Evolutionary conservation across 805 yeast species (phyloP), one percentile per base, ranked within the genome.

Genomic region (Candida ipomoeae): DNA sequence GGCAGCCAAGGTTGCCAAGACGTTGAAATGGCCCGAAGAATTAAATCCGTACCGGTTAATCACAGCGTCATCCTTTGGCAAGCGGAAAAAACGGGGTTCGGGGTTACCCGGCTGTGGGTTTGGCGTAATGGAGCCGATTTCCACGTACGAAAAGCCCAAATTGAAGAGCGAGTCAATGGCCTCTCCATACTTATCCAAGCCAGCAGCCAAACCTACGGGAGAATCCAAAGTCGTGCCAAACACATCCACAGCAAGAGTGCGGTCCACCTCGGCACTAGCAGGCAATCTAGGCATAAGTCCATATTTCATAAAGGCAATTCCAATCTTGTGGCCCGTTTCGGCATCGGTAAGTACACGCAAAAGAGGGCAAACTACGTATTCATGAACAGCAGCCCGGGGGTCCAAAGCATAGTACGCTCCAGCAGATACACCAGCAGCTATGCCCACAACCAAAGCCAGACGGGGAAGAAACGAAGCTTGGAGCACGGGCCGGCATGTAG

Each of bases 21-120:
- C 96, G 33, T 70, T 78, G 47, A 81, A 80, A 64, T 90, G 97
- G 40, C 98, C 98, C 44, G 81, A 78, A 3, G 97, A 90, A 64
- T 92, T 92, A 77, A 92, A 91, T 1, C 98, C 98, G 64, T 91
- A 92, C 55, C 98, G 78, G 71, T 92, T 92, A 59, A 91, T 89
- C 39, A 92, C 96, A 56, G 97, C 97, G 49, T 82, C 86, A 66
- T 92, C 97, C 55, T 81, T 74, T 5, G 87, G 82, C 51, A 92
- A 75, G 60, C 98, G 81, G 74, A 91, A 92, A 61, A 92, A 88
- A 52, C 98, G 78, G 20, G 98, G 98, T 59, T 71, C 66, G n/a
- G 97, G 96, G 69, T 92, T 92, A 34, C 98, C 98, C 7, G 92
- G 89, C 70, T 92, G 98, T 0, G 97, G 88, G 57, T 78, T 71